Evolutionary conservation across 495 filamentous ascomycete species (phyloP), one percentile per base, ranked within the genome.

Genomic region (Annulohypoxylon maeteangense): DNA sequence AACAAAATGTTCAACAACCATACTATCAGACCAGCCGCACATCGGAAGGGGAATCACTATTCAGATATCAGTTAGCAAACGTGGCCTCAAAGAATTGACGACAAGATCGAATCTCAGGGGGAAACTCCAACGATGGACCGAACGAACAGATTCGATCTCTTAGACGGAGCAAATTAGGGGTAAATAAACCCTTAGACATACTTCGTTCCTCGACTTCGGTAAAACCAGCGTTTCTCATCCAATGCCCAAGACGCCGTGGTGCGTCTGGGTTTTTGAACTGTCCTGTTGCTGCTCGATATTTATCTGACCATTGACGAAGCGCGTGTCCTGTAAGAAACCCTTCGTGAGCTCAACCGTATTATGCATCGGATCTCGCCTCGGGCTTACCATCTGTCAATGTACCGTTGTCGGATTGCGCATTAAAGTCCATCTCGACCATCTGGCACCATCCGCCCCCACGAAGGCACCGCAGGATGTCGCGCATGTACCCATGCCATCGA

Each of bases 341-440:
- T 7, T 22, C 16, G 40, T 65, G 36, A 71, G 62, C 34, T 70
- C 14, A 53, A 20, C 20, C 47, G 31, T 20, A 32, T 10, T 31
- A 25, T n/a, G 32, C n/a, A 34, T 32, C 29, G 34, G 0, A n/a
- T 29, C 23, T 20, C 20, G 6, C 51, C 1, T 29, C 50, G 38
- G 32, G 75, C 82, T 76, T 70, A 85, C 85, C 79, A 12, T 89
- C 85, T 11, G 87, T 91, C 67, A 98, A 85, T 7, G 88, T 90
- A 25, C 95, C 95, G 70, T 93, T 97, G 72, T 97, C 91, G 1
- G 93, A 97, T 76, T 98, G 95, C 29, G 92, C 88, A 68, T 92
- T 94, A 78, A 89, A 91, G 73, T 97, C 94, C 66, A 93, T 87
- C 76, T 99, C 95, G 25, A 92, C 86, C 87, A 98, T 90, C 76